Evolutionary conservation across 257 asterid genomes (phyloP).

Genomic region (Penstemon davidsonii): DNA sequence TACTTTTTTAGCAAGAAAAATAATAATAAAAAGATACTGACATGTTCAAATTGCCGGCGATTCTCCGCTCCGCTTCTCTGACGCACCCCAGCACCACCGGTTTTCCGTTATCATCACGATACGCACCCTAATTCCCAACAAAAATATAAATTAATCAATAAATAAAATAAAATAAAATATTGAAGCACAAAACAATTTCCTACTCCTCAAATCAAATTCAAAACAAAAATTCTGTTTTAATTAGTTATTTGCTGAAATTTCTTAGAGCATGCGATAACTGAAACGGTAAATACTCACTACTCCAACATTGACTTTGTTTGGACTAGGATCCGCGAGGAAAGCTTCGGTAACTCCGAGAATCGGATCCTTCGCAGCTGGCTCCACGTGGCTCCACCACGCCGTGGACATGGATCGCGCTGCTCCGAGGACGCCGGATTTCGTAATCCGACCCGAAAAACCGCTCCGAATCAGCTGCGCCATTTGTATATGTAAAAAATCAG

Average conservation of each 20-base stretch:
- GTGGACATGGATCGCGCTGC: constrained; percentile 71
- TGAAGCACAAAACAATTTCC: not conserved
- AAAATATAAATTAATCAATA: constrained; percentile 5
- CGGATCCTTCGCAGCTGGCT: constrained; percentile 96
- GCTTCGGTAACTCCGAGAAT: constrained; percentile 99
- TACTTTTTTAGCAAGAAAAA: too few species aligned
- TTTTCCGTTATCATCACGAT: constrained; percentile 90
- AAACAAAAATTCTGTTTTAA: too few species aligned
- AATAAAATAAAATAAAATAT: not conserved
- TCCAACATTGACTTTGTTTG: constrained; percentile 91
- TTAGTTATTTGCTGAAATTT: too few species aligned
- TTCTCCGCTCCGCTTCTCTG: constrained; percentile 89
- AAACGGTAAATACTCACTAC: constrained; percentile 57
- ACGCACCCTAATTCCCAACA: constrained; percentile 63
- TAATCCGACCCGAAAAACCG: constrained; percentile 38
- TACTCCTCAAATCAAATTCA: not conserved
- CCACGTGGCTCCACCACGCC: constrained; percentile 86
- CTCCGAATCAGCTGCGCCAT: constrained; percentile 61
- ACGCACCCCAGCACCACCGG: constrained; percentile 98
- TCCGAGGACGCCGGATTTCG: constrained; percentile 34
- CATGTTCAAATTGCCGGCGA: constrained; percentile 79
- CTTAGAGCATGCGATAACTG: too few species aligned
- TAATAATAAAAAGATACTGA: constrained; percentile 28
- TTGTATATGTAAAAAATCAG: not conserved
- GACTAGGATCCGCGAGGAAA: constrained; percentile 83